phyloP scores from a whole-genome alignment of 2,329 filamentous ascomycete species.

The Pestalotiopsis sp. region DNA sequence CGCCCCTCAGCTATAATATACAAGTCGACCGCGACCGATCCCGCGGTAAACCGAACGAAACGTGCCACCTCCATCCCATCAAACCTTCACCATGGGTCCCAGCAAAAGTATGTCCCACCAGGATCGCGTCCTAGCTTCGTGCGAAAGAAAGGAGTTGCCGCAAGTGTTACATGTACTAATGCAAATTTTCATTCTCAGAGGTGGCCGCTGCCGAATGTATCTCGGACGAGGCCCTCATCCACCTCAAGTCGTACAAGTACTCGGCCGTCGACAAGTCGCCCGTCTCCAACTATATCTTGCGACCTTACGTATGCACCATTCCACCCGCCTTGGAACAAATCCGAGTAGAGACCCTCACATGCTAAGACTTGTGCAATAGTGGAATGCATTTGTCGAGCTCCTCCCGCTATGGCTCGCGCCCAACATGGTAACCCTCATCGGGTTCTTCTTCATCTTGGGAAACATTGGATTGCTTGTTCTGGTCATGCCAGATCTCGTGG shows the following conservation, averaged over 20 bases:
- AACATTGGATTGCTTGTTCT: constrained; percentile 78
- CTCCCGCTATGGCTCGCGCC: constrained; percentile 95
- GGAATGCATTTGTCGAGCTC: constrained; percentile 93
- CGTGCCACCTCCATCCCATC: neutral
- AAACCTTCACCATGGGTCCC: constrained; percentile 4
- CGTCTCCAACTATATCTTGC: constrained; percentile 89
- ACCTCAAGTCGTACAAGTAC: constrained; percentile 96
- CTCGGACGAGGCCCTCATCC: constrained; percentile 86
- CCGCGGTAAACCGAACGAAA: neutral
- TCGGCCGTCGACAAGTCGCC: constrained; percentile 95
- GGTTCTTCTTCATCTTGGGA: constrained; percentile 89
- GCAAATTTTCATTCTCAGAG: constrained; percentile 33
- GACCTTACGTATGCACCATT: constrained; percentile 78
- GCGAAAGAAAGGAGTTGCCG: neutral
- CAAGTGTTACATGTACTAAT: neutral
- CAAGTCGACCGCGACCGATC: neutral
- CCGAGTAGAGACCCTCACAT: constrained; percentile 21
- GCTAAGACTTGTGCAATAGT: constrained; percentile 57
- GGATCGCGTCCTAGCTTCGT: neutral
- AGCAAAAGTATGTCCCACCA: constrained; percentile 9
- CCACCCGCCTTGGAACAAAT: constrained; percentile 10
- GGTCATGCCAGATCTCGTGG: constrained; percentile 86
- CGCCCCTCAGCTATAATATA: neutral
- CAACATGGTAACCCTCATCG: constrained; percentile 94
- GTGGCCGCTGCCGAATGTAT: constrained; percentile 71